Percentiles rank a stretch among this genome's conserved stretches.
Evolutionary conservation across 306 rosid genomes (phyloP).

Genomic region (Dicorynia guianensis): DNA sequence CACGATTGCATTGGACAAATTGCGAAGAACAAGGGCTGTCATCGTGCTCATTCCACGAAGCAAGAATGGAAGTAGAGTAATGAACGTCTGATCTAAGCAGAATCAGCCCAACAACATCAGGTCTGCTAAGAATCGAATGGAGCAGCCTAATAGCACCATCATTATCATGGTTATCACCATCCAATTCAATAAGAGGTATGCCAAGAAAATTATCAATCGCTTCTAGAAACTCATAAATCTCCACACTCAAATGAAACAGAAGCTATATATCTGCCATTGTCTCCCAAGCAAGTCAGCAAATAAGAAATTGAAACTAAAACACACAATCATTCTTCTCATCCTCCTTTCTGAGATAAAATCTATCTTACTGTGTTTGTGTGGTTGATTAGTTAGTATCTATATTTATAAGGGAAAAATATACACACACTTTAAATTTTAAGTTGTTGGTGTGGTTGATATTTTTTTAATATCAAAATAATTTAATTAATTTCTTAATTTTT

Average conservation of each 20-base stretch:
- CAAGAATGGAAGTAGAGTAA: constrained; percentile 71
- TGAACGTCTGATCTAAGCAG: constrained; percentile 81
- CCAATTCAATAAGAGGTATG: constrained; percentile 45
- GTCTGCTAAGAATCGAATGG: too few species aligned
- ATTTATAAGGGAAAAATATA: too few species aligned
- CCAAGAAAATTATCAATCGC: too few species aligned
- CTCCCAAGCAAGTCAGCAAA: constrained; percentile 42
- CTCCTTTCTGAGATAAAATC: not conserved
- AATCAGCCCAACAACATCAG: constrained; percentile 83
- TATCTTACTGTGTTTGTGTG: constrained; percentile 25
- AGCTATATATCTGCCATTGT: constrained; percentile 34
- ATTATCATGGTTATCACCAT: too few species aligned
- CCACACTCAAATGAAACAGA: constrained; percentile 71
- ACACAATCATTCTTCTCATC: constrained; percentile 37
- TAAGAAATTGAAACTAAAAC: constrained; percentile 41
- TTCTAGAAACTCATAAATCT: too few species aligned
- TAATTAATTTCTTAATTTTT: too few species aligned
- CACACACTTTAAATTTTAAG: too few species aligned
- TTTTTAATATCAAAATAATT: too few species aligned
- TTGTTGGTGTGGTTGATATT: too few species aligned
- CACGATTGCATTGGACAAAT: constrained; percentile 63
- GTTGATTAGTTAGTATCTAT: constrained; percentile 29
- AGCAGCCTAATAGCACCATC: too few species aligned
- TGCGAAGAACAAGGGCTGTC: constrained; percentile 77
- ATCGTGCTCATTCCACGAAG: constrained; percentile 91